Evolutionary conservation across 306 rosid genomes (phyloP).

Genomic region (Coriaria nepalensis): DNA sequence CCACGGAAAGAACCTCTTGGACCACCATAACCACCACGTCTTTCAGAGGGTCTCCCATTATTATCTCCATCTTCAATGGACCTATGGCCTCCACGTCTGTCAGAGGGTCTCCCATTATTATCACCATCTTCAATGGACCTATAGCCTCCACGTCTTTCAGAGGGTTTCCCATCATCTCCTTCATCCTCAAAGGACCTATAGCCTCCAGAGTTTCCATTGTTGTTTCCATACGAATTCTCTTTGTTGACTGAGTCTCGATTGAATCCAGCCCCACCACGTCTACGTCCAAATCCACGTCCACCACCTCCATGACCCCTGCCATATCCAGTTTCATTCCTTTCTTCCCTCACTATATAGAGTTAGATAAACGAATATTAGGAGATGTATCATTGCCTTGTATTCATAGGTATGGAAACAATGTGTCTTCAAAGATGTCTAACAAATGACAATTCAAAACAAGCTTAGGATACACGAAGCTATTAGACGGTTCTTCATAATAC

Average conservation of each 20-base stretch:
- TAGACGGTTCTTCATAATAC: too few relatives aligned
- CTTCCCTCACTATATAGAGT: conserved; percentile 29
- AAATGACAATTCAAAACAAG: too few relatives aligned
- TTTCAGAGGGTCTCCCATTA: conserved; percentile 24
- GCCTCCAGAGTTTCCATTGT: conserved; percentile 32
- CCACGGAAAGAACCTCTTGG: conserved; percentile 38
- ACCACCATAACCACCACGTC: conserved; percentile 25
- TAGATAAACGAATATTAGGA: background rate
- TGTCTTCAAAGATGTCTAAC: too few relatives aligned
- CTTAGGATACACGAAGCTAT: too few relatives aligned
- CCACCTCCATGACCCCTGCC: conserved; percentile 5
- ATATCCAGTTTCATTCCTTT: conserved; percentile 24
- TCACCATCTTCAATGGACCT: too few relatives aligned
- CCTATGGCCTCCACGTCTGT: conserved; percentile 21
- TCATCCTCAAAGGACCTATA: conserved; percentile 24
- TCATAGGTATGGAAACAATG: background rate
- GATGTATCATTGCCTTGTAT: background rate
- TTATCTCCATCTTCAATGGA: conserved; percentile 28
- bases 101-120: too few relatives aligned
- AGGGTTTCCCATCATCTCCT: conserved; percentile 25
- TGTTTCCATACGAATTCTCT: conserved; percentile 14
- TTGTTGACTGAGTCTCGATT: conserved; percentile 20
- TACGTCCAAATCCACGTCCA: conserved; percentile 26
- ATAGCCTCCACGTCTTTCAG: conserved; percentile 25
- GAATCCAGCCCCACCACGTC: conserved; percentile 24